These are phyloP conservation scores for Epichloe scottii DNA, from an alignment of 2,329 filamentous ascomycete species.

Conservation along the genomic window DNA sequence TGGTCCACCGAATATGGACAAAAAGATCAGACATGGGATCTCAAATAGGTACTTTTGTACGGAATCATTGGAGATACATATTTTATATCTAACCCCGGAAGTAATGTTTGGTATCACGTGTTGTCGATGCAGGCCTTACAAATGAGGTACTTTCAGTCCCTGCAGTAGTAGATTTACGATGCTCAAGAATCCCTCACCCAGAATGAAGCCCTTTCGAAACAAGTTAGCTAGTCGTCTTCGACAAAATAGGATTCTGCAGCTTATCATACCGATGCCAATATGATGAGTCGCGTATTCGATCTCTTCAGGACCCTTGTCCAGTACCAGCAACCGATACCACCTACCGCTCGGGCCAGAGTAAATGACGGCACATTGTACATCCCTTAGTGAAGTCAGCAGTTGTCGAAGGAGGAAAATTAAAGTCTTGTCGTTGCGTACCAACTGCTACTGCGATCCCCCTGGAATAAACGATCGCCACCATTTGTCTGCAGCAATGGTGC, in stretches of 20 bases:
- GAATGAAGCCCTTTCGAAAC: slow-evolving; percentile 59
- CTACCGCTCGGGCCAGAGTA: slow-evolving; percentile 75
- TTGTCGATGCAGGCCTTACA: slow-evolving; percentile 25
- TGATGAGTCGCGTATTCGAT: slow-evolving; percentile 66
- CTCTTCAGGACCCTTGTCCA: slow-evolving; percentile 48
- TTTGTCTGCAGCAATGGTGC: slow-evolving; percentile 44
- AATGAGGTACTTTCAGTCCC: slow-evolving; percentile 62
- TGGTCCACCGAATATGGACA: slow-evolving; percentile 41
- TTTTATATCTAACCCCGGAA: background rate
- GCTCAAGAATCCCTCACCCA: slow-evolving; percentile 84
- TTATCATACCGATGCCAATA: slow-evolving; percentile 57
- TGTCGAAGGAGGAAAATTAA: background rate
- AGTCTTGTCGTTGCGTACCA: slow-evolving; percentile 33
- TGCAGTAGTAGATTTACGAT: slow-evolving; percentile 82
- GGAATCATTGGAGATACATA: no score
- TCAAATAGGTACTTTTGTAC: slow-evolving; percentile 23
- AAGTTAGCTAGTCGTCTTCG: slow-evolving; percentile 1
- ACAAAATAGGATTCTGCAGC: background rate
- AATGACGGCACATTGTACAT: slow-evolving; percentile 99
- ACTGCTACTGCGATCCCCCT: slow-evolving; percentile 94
- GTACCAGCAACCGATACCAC: slow-evolving; percentile 63
- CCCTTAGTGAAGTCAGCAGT: slow-evolving; percentile 31
- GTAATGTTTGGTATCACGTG: background rate
- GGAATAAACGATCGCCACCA: slow-evolving; percentile 68
- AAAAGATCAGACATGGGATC: slow-evolving; percentile 36